A percentile compares a stretch with the other conserved stretches of the same genome.
Conservation (phyloP, 2,329 filamentous ascomycete species). For the Elsinoe arachidis region DNA sequence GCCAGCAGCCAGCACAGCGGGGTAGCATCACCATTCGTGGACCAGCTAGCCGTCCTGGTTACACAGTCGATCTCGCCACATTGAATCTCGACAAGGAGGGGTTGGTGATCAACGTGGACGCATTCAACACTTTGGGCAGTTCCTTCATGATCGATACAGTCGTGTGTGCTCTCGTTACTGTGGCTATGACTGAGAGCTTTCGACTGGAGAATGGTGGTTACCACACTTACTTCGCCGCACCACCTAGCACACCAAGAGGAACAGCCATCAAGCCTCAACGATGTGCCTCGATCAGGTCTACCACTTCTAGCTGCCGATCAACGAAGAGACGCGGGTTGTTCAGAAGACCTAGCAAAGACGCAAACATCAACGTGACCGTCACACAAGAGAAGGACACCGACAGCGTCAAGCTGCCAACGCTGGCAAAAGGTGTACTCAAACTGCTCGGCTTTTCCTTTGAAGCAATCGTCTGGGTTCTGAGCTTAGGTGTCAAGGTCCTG, state of each 20-base stretch:
- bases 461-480: conserved; percentile 34
- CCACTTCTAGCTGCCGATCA: conserved; percentile 1
- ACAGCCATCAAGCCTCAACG: conserved; percentile 3
- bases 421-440: conserved; percentile 32
- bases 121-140: conserved; percentile 35
- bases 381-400: conserved; percentile 24
- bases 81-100: conserved; percentile 36
- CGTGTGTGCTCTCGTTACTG: conserved; percentile 34
- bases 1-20: background rate
- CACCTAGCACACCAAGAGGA: conserved; percentile 4
- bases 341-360: conserved; percentile 15
- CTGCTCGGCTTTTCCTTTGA: conserved; percentile 36
- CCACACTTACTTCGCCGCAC: conserved; percentile 12
- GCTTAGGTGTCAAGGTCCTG: conserved; percentile 34
- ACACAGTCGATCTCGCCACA: conserved; percentile 36
- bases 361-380: conserved; percentile 14
- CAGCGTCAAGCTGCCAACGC: conserved; percentile 30
- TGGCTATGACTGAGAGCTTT: conserved; percentile 37
- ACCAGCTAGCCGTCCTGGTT: conserved; percentile 30
- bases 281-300: background rate
- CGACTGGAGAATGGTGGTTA: conserved; percentile 14
- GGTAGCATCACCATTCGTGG: conserved; percentile 29
- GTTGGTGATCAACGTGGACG: conserved; percentile 37
- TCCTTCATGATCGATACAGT: conserved; percentile 39
- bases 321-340: conserved; percentile 15